phyloP scores from a whole-genome alignment of 1,284 basidiomycete species.

The Irpex rosettiformis region DNA sequence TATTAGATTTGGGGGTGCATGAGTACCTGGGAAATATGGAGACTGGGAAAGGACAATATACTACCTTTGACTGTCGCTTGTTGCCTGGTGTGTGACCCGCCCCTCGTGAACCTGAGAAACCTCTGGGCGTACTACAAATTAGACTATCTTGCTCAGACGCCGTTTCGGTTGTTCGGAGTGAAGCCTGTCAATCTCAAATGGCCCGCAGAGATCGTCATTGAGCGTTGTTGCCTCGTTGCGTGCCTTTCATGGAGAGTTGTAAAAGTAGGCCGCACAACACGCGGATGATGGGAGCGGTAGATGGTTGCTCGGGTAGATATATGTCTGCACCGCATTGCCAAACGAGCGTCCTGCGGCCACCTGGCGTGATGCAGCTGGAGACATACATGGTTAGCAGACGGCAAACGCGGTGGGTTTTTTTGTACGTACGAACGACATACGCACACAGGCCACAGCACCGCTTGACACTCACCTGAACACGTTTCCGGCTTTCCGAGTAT shows the following conservation, averaged over 20 bases:
- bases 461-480: not conserved
- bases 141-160: no score
- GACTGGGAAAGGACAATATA: no score
- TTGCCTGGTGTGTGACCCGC: no score
- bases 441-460: not conserved
- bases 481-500: not conserved
- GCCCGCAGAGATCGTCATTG: no score
- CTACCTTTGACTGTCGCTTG: no score
- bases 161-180: no score
- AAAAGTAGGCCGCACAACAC: not conserved
- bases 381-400: not conserved
- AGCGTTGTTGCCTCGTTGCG: not conserved
- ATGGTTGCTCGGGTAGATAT: not conserved
- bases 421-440: slow-evolving; percentile 1
- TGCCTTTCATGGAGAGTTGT: not conserved
- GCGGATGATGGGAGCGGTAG: not conserved
- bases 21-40: not conserved
- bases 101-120: no score
- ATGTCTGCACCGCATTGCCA: not conserved
- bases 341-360: no score
- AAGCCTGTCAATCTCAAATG: no score
- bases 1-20: not conserved
- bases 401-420: not conserved
- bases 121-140: no score
- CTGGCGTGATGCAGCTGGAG: not conserved